phyloP scores from a whole-genome alignment of 2,329 filamentous ascomycete genomes.

The Aspergillus pseudoglaucus region DNA sequence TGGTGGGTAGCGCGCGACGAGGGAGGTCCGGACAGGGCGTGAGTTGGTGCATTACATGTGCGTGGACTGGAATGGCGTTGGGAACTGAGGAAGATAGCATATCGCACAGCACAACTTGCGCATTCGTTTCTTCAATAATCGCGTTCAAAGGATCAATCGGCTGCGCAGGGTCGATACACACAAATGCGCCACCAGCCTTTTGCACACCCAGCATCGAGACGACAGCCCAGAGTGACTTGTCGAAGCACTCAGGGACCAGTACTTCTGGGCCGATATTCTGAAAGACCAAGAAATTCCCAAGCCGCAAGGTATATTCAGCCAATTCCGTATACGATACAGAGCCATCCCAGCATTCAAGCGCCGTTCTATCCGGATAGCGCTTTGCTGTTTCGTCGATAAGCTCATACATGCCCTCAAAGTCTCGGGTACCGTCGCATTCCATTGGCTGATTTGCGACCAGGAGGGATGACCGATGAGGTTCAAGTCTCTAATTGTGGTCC shows the following conservation, averaged over 20 bases:
- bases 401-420: too few species aligned
- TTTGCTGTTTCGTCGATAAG: too few species aligned
- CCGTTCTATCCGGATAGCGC: too few species aligned
- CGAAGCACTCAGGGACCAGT: background rate
- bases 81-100: constrained; percentile 1
- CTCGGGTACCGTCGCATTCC: background rate
- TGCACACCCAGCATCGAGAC: background rate
- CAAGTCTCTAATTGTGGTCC: background rate
- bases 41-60: background rate
- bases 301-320: too few species aligned
- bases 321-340: too few species aligned
- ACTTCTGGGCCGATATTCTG: background rate
- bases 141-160: background rate
- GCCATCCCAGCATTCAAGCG: too few species aligned
- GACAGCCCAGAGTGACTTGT: background rate
- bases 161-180: background rate
- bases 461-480: background rate
- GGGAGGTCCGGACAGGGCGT: too few species aligned
- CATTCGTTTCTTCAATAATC: background rate
- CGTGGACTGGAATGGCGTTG: background rate
- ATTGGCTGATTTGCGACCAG: background rate
- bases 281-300: too few species aligned
- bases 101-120: background rate
- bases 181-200: background rate
- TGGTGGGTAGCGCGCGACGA: background rate